Conservation (phyloP, 78 protist genomes). For the Dictyostelium citrinum region DNA sequence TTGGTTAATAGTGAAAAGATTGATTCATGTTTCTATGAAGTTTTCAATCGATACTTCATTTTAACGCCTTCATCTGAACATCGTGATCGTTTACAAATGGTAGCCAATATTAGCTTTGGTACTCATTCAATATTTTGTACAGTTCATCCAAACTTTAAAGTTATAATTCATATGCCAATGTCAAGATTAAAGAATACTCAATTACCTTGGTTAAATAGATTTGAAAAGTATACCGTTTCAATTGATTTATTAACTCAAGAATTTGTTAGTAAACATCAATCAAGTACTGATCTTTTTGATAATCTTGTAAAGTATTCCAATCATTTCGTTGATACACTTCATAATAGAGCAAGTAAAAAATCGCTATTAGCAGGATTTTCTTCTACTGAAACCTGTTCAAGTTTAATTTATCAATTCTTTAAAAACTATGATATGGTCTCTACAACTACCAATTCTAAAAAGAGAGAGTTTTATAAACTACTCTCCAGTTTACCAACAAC, state of each 20-base stretch:
- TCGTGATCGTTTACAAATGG: background rate
- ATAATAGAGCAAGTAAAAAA: background rate
- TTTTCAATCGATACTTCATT: slow-evolving; percentile 43
- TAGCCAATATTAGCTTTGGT: slow-evolving; percentile 56
- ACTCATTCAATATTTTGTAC: slow-evolving; percentile 1
- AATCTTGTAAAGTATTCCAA: background rate
- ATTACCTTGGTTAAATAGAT: slow-evolving; percentile 74
- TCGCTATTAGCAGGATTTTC: slow-evolving; percentile 36
- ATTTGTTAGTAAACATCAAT: slow-evolving; percentile 44
- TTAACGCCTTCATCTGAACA: background rate
- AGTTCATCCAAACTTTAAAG: slow-evolving; percentile 64
- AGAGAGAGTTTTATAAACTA: background rate
- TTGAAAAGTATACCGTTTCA: slow-evolving; percentile 54
- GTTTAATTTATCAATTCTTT: background rate
- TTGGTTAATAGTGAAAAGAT: slow-evolving; percentile 39
- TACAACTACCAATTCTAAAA: background rate
- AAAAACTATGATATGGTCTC: background rate
- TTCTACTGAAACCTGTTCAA: slow-evolving; percentile 30
- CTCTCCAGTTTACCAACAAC: background rate
- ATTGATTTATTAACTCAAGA: background rate
- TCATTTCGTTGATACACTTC: slow-evolving; percentile 45
- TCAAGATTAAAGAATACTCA: slow-evolving; percentile 24
- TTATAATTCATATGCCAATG: slow-evolving; percentile 60
- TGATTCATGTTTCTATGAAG: slow-evolving; percentile 79
- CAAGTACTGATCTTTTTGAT: background rate